phyloP scores from a whole-genome alignment of 2,329 filamentous ascomycete species.

The Trichoderma sp. region DNA sequence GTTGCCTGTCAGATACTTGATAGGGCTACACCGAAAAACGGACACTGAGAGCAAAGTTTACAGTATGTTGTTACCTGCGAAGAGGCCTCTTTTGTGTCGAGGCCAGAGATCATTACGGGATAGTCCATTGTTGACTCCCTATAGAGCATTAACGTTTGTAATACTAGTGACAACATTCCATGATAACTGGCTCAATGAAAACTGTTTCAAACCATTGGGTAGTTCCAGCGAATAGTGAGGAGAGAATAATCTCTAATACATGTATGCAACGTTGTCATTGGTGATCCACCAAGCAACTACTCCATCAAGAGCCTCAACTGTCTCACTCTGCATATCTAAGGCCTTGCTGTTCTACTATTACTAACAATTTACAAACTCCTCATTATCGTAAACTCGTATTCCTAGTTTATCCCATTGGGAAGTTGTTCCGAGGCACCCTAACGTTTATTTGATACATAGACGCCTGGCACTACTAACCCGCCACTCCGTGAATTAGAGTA shows the following conservation, averaged over 20 bases:
- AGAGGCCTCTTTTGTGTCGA: background rate
- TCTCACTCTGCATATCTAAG: background rate
- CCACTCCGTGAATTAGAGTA: background rate
- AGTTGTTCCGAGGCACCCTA: background rate
- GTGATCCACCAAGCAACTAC: background rate
- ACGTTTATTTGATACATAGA: background rate
- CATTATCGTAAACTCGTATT: background rate
- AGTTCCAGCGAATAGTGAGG: background rate
- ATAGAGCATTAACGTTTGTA: background rate
- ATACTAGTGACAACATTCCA: background rate
- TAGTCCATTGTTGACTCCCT: background rate
- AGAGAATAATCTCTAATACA: background rate
- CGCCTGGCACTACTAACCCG: background rate
- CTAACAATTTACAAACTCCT: background rate
- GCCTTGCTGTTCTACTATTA: background rate
- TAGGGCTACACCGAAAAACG: background rate
- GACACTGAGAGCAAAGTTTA: background rate
- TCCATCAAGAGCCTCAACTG: background rate
- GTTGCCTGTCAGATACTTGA: background rate
- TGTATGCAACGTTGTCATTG: background rate
- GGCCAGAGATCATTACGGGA: background rate
- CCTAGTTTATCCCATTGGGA: background rate
- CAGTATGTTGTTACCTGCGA: background rate
- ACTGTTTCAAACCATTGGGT: background rate
- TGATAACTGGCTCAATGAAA: background rate